Base-by-base conservation (phyloP, 352 stramenopile genomes). In the Albugo laibachii region DNA sequence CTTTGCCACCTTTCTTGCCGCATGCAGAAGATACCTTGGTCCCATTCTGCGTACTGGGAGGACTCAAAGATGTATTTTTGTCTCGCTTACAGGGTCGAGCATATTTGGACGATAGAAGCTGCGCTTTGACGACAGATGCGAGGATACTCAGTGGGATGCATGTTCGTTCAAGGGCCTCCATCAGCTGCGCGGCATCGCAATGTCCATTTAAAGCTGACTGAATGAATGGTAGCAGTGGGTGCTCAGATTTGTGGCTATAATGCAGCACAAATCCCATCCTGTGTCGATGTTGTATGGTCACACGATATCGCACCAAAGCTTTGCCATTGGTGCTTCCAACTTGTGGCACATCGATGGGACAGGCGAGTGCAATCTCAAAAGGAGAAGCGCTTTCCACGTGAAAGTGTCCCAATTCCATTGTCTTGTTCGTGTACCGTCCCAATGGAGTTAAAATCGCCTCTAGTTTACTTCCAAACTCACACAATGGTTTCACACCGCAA, bases 201-300 rank as follows among this genome's bases (percentile, higher is more conserved):
- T 89, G 76, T 14, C 75, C 71, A 54, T 89, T 89, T 6, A 89
- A 50, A 16, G 76, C 69, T 14, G 76, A 84, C 53, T 89, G 73
- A 45, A 89, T 86, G 43, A 86, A 89, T 52, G 86, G 71, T 64
- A 89, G 81, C 11, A 89, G 51, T 11, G 76, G 76, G 45, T 89
- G 76, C 45, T 89, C 76, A 0, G 71, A 72, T 50, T 86, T 83
- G 65, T 88, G 76, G 55, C 76, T 89, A 62, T 84, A 86, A 54
- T 81, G 84, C 31, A 89, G 67, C 31, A 89, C 73, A 42, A 89
- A 85, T 0, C 72, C 71, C 69, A 85, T 86, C 61, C 86, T 89
- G 54, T 85, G 76, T 54, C 86, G 86, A 53, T 84, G 86, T 54
- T 89, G 73, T 46, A 89, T 80, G 40, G 59, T 80, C 36, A 81